Percentiles rank a stretch among this genome's conserved stretches.
Evolutionary conservation across 2,329 filamentous ascomycete species (phyloP).

Genomic region (Rhinocladiella similis): DNA sequence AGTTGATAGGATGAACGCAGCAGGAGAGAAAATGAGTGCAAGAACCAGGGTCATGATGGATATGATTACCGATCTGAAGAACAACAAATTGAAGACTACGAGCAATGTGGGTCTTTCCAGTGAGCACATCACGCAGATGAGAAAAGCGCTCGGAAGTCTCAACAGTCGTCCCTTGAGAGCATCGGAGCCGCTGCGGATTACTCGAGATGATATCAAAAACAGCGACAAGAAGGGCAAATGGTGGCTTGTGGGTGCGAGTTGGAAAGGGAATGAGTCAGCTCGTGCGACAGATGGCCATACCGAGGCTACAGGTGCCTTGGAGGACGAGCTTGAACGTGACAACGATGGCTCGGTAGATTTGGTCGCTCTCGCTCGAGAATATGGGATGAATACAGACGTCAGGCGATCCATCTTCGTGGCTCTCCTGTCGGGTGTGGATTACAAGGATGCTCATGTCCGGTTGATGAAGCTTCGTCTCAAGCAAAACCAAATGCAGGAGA

Average conservation of each 20-base stretch:
- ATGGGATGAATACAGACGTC: constrained; percentile 84
- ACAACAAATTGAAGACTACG: constrained; percentile 81
- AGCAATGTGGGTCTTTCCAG: constrained; percentile 70
- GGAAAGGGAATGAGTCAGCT: constrained; percentile 52
- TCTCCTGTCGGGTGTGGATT: constrained; percentile 81
- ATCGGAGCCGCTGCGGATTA: constrained; percentile 78
- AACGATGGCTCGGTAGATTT: constrained; percentile 60
- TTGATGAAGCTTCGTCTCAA: constrained; percentile 82
- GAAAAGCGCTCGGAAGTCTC: constrained; percentile 79
- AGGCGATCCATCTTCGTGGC: constrained; percentile 90
- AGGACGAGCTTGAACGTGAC: constrained; percentile 30
- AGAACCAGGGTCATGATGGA: constrained; percentile 98
- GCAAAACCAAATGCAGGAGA: constrained; percentile 80
- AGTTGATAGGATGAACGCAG: constrained; percentile 66
- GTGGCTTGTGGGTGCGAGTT: constrained; percentile 98
- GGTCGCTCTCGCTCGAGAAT: constrained; percentile 70
- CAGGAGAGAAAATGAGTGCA: constrained; percentile 65
- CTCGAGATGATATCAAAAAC: constrained; percentile 77
- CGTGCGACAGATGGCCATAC: constrained; percentile 25
- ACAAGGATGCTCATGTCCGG: constrained; percentile 77
- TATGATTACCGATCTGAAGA: constrained; percentile 90
- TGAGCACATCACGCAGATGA: constrained; percentile 85
- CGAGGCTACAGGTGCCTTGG: constrained; percentile 12
- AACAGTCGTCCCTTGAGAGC: constrained; percentile 67
- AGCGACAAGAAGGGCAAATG: constrained; percentile 89